Evolutionary conservation across 2,329 filamentous ascomycete genomes (phyloP), one percentile per base, ranked within the genome.

Genomic region (Phaeophleospora eucalypticola): DNA sequence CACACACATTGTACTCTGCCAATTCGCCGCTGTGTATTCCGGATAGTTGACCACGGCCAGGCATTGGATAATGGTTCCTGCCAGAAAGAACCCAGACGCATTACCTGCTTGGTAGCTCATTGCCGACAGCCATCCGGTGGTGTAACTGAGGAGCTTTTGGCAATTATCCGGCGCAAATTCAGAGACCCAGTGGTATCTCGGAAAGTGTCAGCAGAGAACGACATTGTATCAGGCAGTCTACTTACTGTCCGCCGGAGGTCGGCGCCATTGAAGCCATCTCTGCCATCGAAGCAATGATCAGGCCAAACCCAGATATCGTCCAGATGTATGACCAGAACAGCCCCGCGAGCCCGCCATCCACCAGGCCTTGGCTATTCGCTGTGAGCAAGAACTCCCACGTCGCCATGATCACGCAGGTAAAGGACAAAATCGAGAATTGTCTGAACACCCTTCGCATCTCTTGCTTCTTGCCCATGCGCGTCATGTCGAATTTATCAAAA

Each of bases 331-430:
- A 41, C 52, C 52, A 54, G 33, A 54, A 54, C 14, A 54, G 34
- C 10, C 52, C 52, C 14, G 49, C 49, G 38, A 48, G 40, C 4
- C 52, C 52, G 8, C 52, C 52, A 37, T 49, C 46, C 4, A 54
- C 52, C 35, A 55, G 36, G 3, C 49, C 52, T 44, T 59, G 57
- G 4, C 48, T 56, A 36, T 59, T 59, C 3, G 53, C 69, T 56
- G 66, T 64, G 3, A 76, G 57, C 3, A 70, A 61, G 14, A 70
- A 69, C 53, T 80, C 76, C 76, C 76, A 79, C 0, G 76, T 77
- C 35, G 70, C 72, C 59, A 77, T 71, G 34, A 75, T 67, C 8
- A 74, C 71, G 46, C 72, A 73, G 17, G 70, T 71, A 44, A 78
- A 77, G 1, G 72, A 72, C n/a, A 78, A 58, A 9, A 74, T 74